Conservation (phyloP, 192 early-diverging fungal genomes). For the Anaeromyces robustus region DNA sequence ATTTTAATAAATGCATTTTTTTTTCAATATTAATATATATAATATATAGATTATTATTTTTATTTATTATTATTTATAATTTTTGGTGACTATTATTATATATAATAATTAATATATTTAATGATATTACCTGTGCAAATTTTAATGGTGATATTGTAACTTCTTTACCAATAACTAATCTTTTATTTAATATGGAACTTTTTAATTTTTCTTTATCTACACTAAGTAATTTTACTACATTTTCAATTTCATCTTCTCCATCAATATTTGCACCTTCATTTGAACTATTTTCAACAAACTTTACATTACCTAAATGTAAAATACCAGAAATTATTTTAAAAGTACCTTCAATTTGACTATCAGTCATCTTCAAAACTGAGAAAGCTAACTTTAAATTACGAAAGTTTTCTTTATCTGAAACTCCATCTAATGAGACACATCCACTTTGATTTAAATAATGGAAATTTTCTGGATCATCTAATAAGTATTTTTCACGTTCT, state of each 20-base stretch:
- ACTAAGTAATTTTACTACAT: not conserved
- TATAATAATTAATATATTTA: not conserved
- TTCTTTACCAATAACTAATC: not conserved
- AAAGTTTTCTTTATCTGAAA: constrained; percentile 12
- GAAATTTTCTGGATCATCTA: constrained; percentile 12
- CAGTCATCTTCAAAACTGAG: not conserved
- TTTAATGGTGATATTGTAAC: not conserved
- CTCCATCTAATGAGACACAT: constrained; percentile 25
- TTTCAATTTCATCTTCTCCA: not conserved
- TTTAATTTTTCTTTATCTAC: not conserved
- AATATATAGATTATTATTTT: too few species aligned
- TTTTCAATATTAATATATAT: too few species aligned
- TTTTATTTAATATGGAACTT: not conserved
- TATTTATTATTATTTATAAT: too few species aligned
- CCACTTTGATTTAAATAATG: constrained; percentile 30
- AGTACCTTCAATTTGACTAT: not conserved
- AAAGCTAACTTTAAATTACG: not conserved
- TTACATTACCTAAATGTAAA: not conserved
- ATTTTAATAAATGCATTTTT: too few species aligned
- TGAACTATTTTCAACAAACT: not conserved
- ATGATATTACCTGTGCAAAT: not conserved
- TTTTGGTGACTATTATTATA: not conserved
- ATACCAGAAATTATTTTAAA: not conserved
- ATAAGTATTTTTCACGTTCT: constrained; percentile 17
- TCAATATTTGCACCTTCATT: not conserved